Percentiles rank a stretch among this genome's conserved stretches.
Conservation (phyloP, 352 stramenopile species). For the Globisporangium barbulae region DNA sequence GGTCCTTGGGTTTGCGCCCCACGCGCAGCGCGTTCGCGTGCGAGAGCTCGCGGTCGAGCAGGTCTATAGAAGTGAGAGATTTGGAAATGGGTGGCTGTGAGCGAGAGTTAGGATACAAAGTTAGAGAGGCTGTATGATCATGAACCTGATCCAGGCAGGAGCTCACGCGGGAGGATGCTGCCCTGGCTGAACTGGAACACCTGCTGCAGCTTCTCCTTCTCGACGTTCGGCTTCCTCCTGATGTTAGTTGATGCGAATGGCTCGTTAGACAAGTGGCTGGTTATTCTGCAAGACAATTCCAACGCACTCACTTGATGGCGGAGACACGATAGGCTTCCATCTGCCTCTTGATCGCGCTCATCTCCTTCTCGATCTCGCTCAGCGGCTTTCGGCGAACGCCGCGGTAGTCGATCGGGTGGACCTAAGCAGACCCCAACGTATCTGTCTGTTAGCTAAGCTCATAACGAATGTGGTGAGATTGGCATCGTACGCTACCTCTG, state of each 20-base stretch:
- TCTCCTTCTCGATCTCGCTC: slow-evolving; percentile 74
- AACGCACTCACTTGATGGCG: slow-evolving; percentile 39
- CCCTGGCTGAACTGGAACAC: slow-evolving; percentile 66
- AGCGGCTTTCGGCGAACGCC: slow-evolving; percentile 53
- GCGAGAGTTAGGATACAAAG: background rate
- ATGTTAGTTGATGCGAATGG: background rate
- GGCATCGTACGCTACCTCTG: slow-evolving; percentile 26
- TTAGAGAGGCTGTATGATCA: background rate
- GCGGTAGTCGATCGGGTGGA: slow-evolving; percentile 62
- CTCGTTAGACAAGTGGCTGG: background rate
- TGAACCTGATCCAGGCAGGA: slow-evolving; percentile 66
- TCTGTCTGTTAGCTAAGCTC: background rate
- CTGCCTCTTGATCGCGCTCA: slow-evolving; percentile 64
- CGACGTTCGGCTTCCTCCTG: slow-evolving; percentile 52
- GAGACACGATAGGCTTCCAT: slow-evolving; percentile 61
- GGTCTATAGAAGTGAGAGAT: slow-evolving; percentile 26
- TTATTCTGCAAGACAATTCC: background rate
- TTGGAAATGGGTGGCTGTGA: background rate
- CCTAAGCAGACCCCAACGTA: slow-evolving; percentile 12
- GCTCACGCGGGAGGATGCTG: slow-evolving; percentile 62
- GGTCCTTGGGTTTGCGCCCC: slow-evolving; percentile 32
- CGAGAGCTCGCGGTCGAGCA: slow-evolving; percentile 56
- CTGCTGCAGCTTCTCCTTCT: slow-evolving; percentile 85
- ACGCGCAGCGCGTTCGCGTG: slow-evolving; percentile 45
- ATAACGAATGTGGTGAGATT: no score